These are phyloP conservation scores for Teratosphaeria pseudoeucalypti DNA, from an alignment of 2,329 filamentous ascomycete species.

Conservation along the genomic window DNA sequence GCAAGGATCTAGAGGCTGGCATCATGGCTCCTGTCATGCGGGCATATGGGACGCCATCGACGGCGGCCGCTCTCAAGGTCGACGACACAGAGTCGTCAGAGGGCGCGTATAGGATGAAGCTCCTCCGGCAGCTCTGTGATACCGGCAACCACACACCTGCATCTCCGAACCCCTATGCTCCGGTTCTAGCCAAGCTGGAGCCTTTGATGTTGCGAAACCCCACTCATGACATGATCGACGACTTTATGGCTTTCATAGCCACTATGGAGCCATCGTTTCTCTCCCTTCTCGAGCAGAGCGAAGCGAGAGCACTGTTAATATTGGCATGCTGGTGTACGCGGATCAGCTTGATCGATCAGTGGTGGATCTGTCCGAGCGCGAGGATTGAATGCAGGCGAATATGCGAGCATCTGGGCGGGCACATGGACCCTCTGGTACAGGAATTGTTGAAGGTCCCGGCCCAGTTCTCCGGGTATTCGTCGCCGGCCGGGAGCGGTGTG, in stretches of 20 bases:
- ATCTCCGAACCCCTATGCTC: background rate
- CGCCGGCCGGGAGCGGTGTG: background rate
- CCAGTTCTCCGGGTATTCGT: background rate
- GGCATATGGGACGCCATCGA: background rate
- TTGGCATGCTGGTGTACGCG: slow-evolving; percentile 3
- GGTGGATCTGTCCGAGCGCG: slow-evolving; percentile 3
- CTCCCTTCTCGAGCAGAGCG: slow-evolving; percentile 1
- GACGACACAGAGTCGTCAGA: background rate
- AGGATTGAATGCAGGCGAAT: slow-evolving; percentile 2
- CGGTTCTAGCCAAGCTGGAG: slow-evolving; percentile 1
- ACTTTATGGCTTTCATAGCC: slow-evolving; percentile 1
- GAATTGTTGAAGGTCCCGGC: background rate
- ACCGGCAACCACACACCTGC: background rate
- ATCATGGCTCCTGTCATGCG: slow-evolving; percentile 1
- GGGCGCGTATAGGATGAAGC: background rate
- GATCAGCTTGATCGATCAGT: slow-evolving; percentile 3
- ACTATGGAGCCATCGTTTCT: slow-evolving; percentile 3
- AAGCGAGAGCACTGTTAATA: slow-evolving; percentile 3
- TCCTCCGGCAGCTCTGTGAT: background rate
- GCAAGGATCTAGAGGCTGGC: slow-evolving; percentile 1
- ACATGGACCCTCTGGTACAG: background rate
- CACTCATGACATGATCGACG: slow-evolving; percentile 2
- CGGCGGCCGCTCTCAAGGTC: background rate
- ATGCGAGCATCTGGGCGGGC: background rate
- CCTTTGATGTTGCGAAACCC: background rate